These are phyloP conservation scores for Sarocladium oryzae DNA, from an alignment of 2,329 filamentous ascomycete species.

Conservation along the genomic window DNA sequence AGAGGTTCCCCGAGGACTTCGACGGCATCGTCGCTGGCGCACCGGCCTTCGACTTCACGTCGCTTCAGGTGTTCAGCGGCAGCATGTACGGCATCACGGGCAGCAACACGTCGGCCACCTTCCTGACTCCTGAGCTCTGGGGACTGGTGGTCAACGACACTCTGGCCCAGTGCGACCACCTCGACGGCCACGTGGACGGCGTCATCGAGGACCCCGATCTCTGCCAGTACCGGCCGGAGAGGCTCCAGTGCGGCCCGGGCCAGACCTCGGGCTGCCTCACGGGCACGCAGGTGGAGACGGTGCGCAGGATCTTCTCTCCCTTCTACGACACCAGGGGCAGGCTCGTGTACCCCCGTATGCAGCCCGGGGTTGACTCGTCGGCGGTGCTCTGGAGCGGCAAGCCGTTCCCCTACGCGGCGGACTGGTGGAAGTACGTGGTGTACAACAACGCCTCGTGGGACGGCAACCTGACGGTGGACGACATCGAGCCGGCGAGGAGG, in stretches of 20 bases:
- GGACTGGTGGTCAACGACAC: conserved; percentile 17
- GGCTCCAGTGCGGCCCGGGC: not conserved
- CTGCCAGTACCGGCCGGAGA: conserved; percentile 5
- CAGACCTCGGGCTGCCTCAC: not conserved
- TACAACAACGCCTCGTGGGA: conserved; percentile 36
- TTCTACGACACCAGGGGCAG: conserved; percentile 1
- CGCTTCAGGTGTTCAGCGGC: conserved; percentile 30
- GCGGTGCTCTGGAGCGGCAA: not conserved
- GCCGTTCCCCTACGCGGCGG: conserved; percentile 27
- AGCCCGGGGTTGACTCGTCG: conserved; percentile 45
- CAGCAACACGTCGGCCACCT: conserved; percentile 23
- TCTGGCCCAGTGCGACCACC: conserved; percentile 24
- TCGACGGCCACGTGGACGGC: not conserved
- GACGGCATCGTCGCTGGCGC: conserved; percentile 48
- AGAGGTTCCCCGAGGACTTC: conserved; percentile 49
- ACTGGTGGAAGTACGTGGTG: conserved; percentile 32
- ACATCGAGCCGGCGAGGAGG: conserved; percentile 3
- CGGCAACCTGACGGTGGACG: conserved; percentile 33
- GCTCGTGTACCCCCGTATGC: conserved; percentile 36
- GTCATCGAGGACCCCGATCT: conserved; percentile 8
- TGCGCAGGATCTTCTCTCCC: not conserved
- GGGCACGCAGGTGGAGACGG: not conserved
- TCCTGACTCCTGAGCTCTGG: conserved; percentile 19
- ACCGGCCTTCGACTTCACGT: conserved; percentile 33
- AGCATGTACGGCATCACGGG: conserved; percentile 35